Base-by-base conservation (phyloP, 2,329 filamentous ascomycete species). In the Ophiostoma quercus region DNA sequence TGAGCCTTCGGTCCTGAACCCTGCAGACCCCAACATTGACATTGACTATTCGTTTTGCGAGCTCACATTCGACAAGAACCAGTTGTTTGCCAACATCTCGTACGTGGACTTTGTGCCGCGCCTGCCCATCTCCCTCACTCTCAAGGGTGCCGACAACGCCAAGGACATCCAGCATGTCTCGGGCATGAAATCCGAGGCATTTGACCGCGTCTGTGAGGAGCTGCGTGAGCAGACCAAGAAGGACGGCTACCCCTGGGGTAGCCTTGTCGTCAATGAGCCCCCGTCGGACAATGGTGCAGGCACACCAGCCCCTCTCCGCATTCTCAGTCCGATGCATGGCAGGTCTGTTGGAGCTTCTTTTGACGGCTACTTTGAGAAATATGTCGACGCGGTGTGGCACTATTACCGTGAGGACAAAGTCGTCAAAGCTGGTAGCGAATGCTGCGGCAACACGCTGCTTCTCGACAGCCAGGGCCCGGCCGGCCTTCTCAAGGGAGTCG, bases 1-100 rank as follows among this genome's bases (percentile, higher is more conserved):
- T 63, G 88, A 90, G 76, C 88, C 88, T 0, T 88, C 86, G 4
- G 85, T 89, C n/a, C 84, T 86, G 12, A 90, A 90, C 75, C 82
- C 83, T 0, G 81, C 81, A 9, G 86, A 88, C 72, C 79, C 82
- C 8, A 88, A 88, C 73, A 81, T 81, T 65, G 77, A 80, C 51
- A 79, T 82, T 51, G 79, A 83, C 72, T 88, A 86, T 79, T 80
- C 80, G 60, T 88, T 88, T 75, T 85, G 82, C 78, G 86, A 88
- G 77, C 87, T 89, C 76, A 88, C 87, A 1, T 85, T 84, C 76
- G 87, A 87, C 75, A 73, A 75, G 65, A 78, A 80, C 67, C 83
- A 87, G 77, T 80, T 89, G 3, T 88, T 85, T 74, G 86, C 84
- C 70, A 88, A 88, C 72, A 89, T 91, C 78, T 86, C 82, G 75